Evolutionary conservation across 306 rosid species (phyloP), one percentile per base, ranked within the genome.

Genomic region (Fragaria iinumae): DNA sequence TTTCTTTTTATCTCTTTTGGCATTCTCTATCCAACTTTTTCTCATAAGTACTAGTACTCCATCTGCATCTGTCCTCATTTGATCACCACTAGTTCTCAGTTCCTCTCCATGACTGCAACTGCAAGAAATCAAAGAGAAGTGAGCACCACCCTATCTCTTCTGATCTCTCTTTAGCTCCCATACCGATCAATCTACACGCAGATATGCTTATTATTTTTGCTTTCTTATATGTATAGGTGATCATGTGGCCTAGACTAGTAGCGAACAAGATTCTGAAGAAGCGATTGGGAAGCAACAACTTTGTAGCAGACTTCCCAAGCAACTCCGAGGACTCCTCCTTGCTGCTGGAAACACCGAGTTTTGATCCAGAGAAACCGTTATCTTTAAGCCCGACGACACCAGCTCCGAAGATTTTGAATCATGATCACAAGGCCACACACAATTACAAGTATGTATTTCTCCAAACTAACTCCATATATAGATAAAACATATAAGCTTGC

Each of bases 171-270:
- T 75, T 59, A 69, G 73, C 36, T 14, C 55, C 75, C 62, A 29
- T 71, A 50, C 13, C 48, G 43, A 63, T 60, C 66, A 11, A 4
- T 63, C 36, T 59, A 11, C 17, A 29, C 10, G 41, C 41, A 14
- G 3, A 29, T 6, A 27, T 27, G 38, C 36, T 59, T 1, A 27
- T 62, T 1, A 27, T 62, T 41, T 67, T 68, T 75, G 14, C 36
- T n/a, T 41, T 77, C 14, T 77, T 27, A 25, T 59, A 62, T 83
- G 50, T 56, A 45, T 49, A 83, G 86, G 85, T 86, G 73, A 63
- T 65, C 69, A 91, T 91, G 96, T 90, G 97, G 98, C 98, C 94
- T 56, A 86, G 88, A 79, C 79, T 91, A 81, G 91, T 91, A 34
- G 98, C 93, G 18, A 93, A 81, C 84, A 93, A 91, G 84, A 76